These are phyloP conservation scores for Geum urbanum DNA, from an alignment of 306 rosid species.

Conservation along the genomic window DNA sequence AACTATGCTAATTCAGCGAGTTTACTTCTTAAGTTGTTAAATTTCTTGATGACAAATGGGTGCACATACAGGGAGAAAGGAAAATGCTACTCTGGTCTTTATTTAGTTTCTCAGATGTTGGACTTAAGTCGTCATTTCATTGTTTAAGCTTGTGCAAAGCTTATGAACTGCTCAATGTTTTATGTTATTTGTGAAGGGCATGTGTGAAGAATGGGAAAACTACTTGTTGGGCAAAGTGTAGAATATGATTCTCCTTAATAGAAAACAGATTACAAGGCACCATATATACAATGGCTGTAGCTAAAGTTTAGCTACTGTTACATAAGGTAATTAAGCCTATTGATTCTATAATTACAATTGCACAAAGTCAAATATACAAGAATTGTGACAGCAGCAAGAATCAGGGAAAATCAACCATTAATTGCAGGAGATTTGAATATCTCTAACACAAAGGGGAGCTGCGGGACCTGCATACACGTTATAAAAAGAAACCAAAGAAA, in stretches of 20 bases:
- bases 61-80: background rate
- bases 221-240: constrained; percentile 88
- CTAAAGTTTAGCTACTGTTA: too few relatives aligned
- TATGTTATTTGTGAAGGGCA: constrained; percentile 52
- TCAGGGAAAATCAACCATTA: too few relatives aligned
- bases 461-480: constrained; percentile 54
- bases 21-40: background rate
- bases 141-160: background rate
- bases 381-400: too few relatives aligned
- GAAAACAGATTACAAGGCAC: too few relatives aligned
- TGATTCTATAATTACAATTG: too few relatives aligned
- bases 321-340: too few relatives aligned
- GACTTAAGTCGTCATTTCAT: background rate
- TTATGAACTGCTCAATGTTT: background rate
- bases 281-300: too few relatives aligned
- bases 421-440: too few relatives aligned
- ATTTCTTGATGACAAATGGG: background rate
- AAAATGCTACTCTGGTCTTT: background rate
- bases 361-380: too few relatives aligned
- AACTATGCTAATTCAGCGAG: background rate
- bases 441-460: constrained; percentile 76
- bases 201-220: constrained; percentile 81
- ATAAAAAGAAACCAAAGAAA: constrained; percentile 75
- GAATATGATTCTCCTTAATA: too few relatives aligned
- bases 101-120: background rate